These are phyloP conservation scores for Nematodospora valgi DNA, from an alignment of 805 yeast genomes.

Conservation along the genomic window DNA sequence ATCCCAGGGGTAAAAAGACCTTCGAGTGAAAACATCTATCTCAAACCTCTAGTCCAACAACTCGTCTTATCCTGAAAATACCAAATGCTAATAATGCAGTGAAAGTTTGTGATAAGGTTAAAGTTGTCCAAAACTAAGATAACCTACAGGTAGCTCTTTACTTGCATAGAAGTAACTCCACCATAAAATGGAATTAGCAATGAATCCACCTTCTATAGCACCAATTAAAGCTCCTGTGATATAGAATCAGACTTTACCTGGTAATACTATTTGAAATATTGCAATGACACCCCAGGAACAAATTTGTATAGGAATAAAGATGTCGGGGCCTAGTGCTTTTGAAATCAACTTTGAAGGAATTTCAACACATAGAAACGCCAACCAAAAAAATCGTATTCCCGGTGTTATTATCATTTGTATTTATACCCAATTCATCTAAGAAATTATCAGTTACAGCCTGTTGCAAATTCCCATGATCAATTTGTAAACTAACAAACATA, in stretches of 20 bases:
- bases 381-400: slow-evolving; percentile 55
- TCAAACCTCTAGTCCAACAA: slow-evolving; percentile 52
- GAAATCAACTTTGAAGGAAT: slow-evolving; percentile 64
- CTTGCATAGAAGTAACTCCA: slow-evolving; percentile 63
- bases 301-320: slow-evolving; percentile 60
- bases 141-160: slow-evolving; percentile 56
- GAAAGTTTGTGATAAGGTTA: slow-evolving; percentile 18
- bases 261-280: slow-evolving; percentile 37
- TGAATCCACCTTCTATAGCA: slow-evolving; percentile 62
- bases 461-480: slow-evolving; percentile 54
- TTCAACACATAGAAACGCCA: slow-evolving; percentile 53
- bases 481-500: slow-evolving; percentile 55
- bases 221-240: slow-evolving; percentile 53
- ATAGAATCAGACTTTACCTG: slow-evolving; percentile 38
- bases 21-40: slow-evolving; percentile 62
- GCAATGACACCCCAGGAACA: slow-evolving; percentile 55
- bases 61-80: slow-evolving; percentile 47
- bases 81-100: slow-evolving; percentile 46
- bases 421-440: slow-evolving; percentile 47
- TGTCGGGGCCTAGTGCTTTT: slow-evolving; percentile 59
- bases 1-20: slow-evolving; percentile 52
- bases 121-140: slow-evolving; percentile 39
- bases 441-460: slow-evolving; percentile 60
- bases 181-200: slow-evolving; percentile 62
- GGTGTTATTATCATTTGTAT: slow-evolving; percentile 55